phyloP scores from a whole-genome alignment of 2,329 filamentous ascomycete species.

The Leptographium procerum region DNA sequence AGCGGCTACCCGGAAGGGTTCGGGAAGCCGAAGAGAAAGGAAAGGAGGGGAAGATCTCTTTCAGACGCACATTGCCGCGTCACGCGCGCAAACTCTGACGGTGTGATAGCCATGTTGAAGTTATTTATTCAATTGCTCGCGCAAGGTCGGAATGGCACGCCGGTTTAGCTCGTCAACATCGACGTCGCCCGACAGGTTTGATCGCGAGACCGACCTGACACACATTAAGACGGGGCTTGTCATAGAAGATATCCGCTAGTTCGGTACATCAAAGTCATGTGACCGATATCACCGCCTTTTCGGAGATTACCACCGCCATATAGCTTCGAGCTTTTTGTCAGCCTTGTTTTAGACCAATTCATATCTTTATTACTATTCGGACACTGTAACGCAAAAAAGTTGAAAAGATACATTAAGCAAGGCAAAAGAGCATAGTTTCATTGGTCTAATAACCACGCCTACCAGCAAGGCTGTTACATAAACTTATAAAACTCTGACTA shows the following conservation, averaged over 20 bases:
- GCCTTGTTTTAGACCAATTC: background rate
- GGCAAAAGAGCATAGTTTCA: too few relatives aligned
- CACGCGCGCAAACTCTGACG: conserved; percentile 78
- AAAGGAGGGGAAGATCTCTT: background rate
- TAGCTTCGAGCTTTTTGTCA: background rate
- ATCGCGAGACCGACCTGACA: background rate
- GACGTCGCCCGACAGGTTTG: background rate
- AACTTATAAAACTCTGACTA: too few relatives aligned
- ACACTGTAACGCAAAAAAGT: too few relatives aligned
- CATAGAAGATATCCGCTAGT: background rate
- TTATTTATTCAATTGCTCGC: background rate
- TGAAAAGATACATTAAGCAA: too few relatives aligned
- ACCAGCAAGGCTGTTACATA: too few relatives aligned
- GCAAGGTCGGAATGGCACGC: background rate
- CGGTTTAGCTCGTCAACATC: background rate
- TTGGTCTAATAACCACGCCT: too few relatives aligned
- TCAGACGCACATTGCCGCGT: conserved; percentile 59
- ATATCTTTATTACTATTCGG: too few relatives aligned
- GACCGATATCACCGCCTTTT: background rate
- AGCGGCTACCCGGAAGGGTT: background rate
- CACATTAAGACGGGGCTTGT: background rate
- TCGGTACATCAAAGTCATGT: background rate
- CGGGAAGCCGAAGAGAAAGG: background rate
- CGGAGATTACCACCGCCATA: background rate
- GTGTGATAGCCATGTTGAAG: conserved; percentile 66